These are phyloP conservation scores for Tuber indicum DNA, from an alignment of 495 filamentous ascomycete genomes.

Conservation along the genomic window DNA sequence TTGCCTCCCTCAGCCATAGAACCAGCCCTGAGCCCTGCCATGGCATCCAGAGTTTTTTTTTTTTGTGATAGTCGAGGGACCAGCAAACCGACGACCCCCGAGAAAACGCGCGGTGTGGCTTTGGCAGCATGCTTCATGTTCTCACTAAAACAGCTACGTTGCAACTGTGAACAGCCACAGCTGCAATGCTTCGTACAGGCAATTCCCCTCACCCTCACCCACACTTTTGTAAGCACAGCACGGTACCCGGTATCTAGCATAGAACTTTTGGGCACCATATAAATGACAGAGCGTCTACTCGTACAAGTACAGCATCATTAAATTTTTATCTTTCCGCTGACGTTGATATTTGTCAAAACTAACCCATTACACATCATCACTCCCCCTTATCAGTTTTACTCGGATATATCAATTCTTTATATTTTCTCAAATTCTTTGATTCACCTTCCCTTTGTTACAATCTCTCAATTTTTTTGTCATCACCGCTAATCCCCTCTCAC, in stretches of 20 bases:
- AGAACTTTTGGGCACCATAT: not conserved
- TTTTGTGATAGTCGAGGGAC: not conserved
- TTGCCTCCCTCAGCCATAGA: constrained; percentile 10
- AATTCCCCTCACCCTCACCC: not conserved
- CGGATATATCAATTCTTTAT: not conserved
- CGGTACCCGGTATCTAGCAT: not conserved
- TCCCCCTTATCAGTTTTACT: not conserved
- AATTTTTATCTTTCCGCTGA: not conserved
- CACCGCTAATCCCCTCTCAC: not conserved
- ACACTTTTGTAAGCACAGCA: not conserved
- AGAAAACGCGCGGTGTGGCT: not conserved
- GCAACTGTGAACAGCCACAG: not conserved
- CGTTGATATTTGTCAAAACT: not conserved
- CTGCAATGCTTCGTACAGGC: not conserved
- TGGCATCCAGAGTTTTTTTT: not conserved
- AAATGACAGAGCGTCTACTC: not conserved
- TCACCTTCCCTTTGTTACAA: not conserved
- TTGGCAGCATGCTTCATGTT: not conserved
- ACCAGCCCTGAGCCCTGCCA: not conserved
- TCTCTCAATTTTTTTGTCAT: constrained; percentile 9
- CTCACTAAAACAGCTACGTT: not conserved
- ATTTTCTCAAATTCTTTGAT: not conserved
- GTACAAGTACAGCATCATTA: not conserved
- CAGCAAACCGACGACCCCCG: not conserved
- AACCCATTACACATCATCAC: not conserved